Percentiles rank a stretch among this genome's conserved stretches.
Evolutionary conservation across 768 basidiomycete genomes (phyloP).

Genomic region (Podaxis sp.): DNA sequence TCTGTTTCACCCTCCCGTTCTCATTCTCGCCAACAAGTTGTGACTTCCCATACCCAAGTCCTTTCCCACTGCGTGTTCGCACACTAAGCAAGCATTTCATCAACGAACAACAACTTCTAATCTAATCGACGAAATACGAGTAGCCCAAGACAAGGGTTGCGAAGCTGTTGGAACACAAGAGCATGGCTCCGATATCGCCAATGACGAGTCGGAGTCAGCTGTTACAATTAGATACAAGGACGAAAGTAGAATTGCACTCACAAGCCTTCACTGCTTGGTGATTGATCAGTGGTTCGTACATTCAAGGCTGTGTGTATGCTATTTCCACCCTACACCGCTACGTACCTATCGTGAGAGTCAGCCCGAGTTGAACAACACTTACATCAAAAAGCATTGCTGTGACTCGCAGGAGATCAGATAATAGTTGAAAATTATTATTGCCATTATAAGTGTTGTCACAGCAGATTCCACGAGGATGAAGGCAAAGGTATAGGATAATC

Average conservation of each 20-base stretch:
- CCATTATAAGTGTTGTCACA: neutral
- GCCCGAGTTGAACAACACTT: neutral
- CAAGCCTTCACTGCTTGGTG: neutral
- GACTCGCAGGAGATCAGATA: neutral
- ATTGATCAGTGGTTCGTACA: neutral
- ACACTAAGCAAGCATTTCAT: neutral
- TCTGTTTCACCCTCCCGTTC: neutral
- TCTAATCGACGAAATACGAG: neutral
- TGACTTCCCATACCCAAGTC: neutral
- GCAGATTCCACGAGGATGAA: neutral
- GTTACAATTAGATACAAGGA: neutral
- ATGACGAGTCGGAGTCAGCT: neutral
- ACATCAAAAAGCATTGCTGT: neutral
- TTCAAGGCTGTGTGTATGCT: neutral
- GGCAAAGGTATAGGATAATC: neutral
- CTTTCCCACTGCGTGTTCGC: neutral
- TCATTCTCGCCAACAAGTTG: neutral
- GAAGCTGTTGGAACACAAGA: neutral
- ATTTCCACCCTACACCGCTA: slow-evolving; percentile 1
- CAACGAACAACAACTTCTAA: neutral
- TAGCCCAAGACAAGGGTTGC: neutral
- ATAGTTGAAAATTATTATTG: neutral
- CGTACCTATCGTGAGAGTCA: neutral
- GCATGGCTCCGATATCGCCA: neutral
- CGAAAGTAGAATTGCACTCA: neutral